phyloP scores from a whole-genome alignment of 179 eudicot species.

The Pouteria campechiana region DNA sequence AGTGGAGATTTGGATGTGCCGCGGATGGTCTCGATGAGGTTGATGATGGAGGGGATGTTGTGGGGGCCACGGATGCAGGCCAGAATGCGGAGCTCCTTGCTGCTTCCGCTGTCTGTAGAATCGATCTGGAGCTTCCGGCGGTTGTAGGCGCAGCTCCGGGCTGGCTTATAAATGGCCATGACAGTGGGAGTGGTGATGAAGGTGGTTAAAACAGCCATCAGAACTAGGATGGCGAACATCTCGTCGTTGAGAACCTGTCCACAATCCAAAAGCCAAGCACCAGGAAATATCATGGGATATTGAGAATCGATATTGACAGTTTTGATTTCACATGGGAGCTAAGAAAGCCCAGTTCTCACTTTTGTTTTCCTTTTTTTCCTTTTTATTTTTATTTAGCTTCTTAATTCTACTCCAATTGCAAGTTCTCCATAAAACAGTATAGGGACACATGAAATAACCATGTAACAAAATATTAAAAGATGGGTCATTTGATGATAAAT shows the following conservation, averaged over 20 bases:
- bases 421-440: no score
- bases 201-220: constrained; percentile 53
- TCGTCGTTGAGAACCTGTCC: constrained; percentile 23
- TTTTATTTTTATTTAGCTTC: no score
- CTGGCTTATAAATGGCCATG: constrained; percentile 30
- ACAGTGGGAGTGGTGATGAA: constrained; percentile 49
- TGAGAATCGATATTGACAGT: no score
- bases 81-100: constrained; percentile 11
- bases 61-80: constrained; percentile 20
- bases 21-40: constrained; percentile 8
- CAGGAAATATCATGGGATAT: no score
- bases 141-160: constrained; percentile 1
- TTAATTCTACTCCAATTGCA: no score
- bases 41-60: constrained; percentile 10
- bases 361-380: no score
- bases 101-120: constrained; percentile 5
- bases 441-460: no score
- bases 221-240: constrained; percentile 17
- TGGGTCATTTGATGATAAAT: no score
- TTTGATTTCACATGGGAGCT: no score
- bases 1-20: constrained; percentile 18
- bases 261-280: no score
- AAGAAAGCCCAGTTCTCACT: no score
- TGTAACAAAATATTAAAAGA: no score
- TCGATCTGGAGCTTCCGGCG: neutral